Conservation (phyloP, 192 early-diverging fungal genomes). For the Backusella liffmaniae region DNA sequence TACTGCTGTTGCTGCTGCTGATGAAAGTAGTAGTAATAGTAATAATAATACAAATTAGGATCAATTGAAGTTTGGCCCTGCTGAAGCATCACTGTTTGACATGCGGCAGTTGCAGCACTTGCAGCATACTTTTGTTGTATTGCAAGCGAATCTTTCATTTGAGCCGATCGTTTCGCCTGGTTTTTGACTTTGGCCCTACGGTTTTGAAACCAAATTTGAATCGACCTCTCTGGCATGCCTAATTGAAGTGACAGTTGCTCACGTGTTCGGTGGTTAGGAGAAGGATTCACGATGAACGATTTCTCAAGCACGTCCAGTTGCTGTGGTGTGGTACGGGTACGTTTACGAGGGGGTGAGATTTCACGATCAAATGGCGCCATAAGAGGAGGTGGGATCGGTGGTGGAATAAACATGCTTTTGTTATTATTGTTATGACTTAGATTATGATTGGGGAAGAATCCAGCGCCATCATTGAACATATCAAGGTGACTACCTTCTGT, state of each 20-base stretch:
- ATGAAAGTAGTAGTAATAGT: conserved; percentile 35
- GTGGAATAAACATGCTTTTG: conserved; percentile 10
- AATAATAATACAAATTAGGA: conserved; percentile 33
- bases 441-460: neutral
- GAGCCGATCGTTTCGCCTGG: conserved; percentile 33
- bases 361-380: conserved; percentile 6
- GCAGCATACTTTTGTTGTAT: conserved; percentile 24
- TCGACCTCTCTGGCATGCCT: conserved; percentile 69
- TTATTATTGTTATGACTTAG: neutral
- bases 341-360: conserved; percentile 45
- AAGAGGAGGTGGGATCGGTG: neutral
- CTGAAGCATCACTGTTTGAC: conserved; percentile 19
- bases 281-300: conserved; percentile 66
- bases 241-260: conserved; percentile 64
- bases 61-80: conserved; percentile 15
- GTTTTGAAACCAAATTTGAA: conserved; percentile 90
- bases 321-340: conserved; percentile 64
- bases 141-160: conserved; percentile 16
- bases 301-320: conserved; percentile 65
- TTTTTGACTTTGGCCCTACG: conserved; percentile 75
- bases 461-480: conserved; percentile 2
- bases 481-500: neutral
- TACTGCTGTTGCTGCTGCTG: conserved; percentile 27
- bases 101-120: conserved; percentile 24
- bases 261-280: conserved; percentile 65